Conservation (phyloP, 257 asterid genomes). For the Haberlea rhodopensis region DNA sequence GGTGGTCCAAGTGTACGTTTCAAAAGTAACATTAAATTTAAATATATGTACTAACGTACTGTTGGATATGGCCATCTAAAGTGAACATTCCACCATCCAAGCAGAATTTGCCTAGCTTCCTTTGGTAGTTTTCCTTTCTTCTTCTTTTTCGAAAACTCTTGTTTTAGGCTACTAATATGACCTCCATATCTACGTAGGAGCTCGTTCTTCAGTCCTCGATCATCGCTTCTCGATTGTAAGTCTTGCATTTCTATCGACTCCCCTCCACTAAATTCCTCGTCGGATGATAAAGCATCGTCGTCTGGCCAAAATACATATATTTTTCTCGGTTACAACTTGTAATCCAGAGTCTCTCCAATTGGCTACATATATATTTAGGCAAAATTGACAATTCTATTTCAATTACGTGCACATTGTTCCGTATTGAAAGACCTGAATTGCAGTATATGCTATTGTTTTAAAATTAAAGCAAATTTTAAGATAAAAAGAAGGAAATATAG, state of each 20-base stretch:
- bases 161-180: slow-evolving; percentile 58
- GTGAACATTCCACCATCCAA: slow-evolving; percentile 83
- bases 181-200: slow-evolving; percentile 59
- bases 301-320: slow-evolving; percentile 38
- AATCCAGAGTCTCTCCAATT: not conserved
- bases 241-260: slow-evolving; percentile 48
- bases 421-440: too few relatives aligned
- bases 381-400: too few relatives aligned
- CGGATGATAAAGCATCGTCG: slow-evolving; percentile 57
- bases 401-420: too few relatives aligned
- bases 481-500: too few relatives aligned
- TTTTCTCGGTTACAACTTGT: too few relatives aligned
- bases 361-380: too few relatives aligned
- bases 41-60: too few relatives aligned
- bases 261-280: slow-evolving; percentile 68
- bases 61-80: slow-evolving; percentile 91
- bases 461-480: too few relatives aligned
- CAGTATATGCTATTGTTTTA: too few relatives aligned
- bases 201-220: slow-evolving; percentile 58
- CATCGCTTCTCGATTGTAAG: slow-evolving; percentile 45
- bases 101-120: slow-evolving; percentile 61
- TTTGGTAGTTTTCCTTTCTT: slow-evolving; percentile 87
- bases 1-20: too few relatives aligned
- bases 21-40: too few relatives aligned
- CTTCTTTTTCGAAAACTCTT: slow-evolving; percentile 74